Evolutionary conservation across 768 basidiomycete species (phyloP), one percentile per base, ranked within the genome.

Genomic region (Cystofilobasidium capitatum): DNA sequence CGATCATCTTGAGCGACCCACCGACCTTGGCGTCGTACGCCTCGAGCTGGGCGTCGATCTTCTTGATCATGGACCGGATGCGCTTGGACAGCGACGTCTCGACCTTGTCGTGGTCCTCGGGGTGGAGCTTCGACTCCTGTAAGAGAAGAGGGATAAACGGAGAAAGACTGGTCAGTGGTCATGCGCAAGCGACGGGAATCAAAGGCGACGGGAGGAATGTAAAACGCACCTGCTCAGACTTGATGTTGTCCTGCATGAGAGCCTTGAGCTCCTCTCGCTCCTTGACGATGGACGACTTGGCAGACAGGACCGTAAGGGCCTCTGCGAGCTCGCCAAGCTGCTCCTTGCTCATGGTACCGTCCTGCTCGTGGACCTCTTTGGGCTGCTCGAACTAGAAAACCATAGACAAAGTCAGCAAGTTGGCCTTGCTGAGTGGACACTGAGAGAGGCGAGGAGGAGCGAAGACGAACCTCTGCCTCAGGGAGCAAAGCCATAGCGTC

Each of bases 261-360:
- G 82, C 82, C 37, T 86, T 85, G 31, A 98, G 83, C 78, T 98
- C 96, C 71, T 88, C 86, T 42, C 94, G 87, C 78, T 99, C 96
- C 79, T 97, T 92, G 66, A 98, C 82, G 40, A 98, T 93, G 70
- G 88, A 89, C 5, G 91, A 94, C 77, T 88, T 92, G 67, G 94
- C 88, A 22, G 91, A 93, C 63, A 98, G 80, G 73, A 98, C 83
- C 3, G 88, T 86, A 65, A 98, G 80, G 1, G 93, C 92, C 71
- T 94, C 92, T 44, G 87, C 87, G 42, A 99, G 83, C 78, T 99
- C 96, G 74, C 87, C 88, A 29, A 99, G 82, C 73, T 99, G 93
- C 73, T 98, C 94, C 13, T 88, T 84, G 2, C 92, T 98, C 94
- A 99, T 97, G 51, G 91, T 86, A n/a, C 91, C 91, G 71, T 87